Evolutionary conservation across 225 moss, liverwort and hornwort genomes (phyloP), one percentile per base, ranked within the genome.

Genomic region (Polytrichum formosum): DNA sequence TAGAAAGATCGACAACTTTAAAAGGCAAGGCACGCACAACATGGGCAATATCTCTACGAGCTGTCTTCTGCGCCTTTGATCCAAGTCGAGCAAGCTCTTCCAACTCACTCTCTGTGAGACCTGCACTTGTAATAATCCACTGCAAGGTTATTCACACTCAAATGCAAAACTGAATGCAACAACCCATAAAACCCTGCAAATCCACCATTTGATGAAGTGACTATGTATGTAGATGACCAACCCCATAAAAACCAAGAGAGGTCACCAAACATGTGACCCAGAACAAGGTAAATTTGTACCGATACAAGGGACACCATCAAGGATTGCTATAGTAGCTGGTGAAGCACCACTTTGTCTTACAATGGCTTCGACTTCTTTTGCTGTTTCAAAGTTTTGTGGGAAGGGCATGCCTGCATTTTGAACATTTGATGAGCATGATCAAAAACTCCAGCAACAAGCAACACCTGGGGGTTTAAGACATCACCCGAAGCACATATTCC

Each of bases 301-400:
- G 69, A 98, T 90, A 81, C 90, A 81, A 74, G 94, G 92, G 29
- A 91, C 84, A 73, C 97, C 97, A 68, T 83, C 79, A 53, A 98
- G 84, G 61, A 98, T 98, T 30, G 97, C 97, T 72, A 94, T 94
- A 21, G 97, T 94, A 53, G 97, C 97, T 70, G 97, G 94, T 20
- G 88, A 79, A 77, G 91, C 97, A 79, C 94, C 92, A 81, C 78
- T 76, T 67, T 86, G 70, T 77, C 80, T 84, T 80, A 97, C 94
- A 72, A 90, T 73, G 27, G 77, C 73, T 82, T 94, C 94, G 66
- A 97, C 96, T 67, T 81, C 89, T 79, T 79, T 89, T 16, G 92
- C 94, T 59, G 92, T 92, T 72, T 88, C 78, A 76, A 91, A 74
- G 72, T 94, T 94, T 75, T 92, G 77, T 67, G 97, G 97, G 78